A percentile compares a stretch with the other conserved stretches of the same genome.
phyloP scores from a whole-genome alignment of 495 filamentous ascomycete genomes.

The Lasiosphaeria miniovina region DNA sequence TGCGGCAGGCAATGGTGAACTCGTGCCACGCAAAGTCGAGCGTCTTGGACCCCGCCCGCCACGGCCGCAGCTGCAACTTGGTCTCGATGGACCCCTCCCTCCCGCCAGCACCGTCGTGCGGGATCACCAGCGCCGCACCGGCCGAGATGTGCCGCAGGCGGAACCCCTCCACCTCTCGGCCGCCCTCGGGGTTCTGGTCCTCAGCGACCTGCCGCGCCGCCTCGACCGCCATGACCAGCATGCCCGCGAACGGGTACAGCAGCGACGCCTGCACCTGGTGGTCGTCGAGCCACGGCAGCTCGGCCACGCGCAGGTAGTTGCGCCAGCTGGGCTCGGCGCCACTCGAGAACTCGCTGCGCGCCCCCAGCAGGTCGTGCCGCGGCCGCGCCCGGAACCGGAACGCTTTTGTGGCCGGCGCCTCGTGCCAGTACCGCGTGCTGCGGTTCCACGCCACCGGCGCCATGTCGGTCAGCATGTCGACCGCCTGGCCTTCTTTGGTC shows the following conservation, averaged over 20 bases:
- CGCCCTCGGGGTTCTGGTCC: too few relatives aligned
- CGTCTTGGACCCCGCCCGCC: neutral
- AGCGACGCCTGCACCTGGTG: slow-evolving; percentile 38
- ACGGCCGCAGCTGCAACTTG: slow-evolving; percentile 26
- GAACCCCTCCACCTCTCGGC: slow-evolving; percentile 6
- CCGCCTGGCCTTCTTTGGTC: slow-evolving; percentile 12
- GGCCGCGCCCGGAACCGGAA: slow-evolving; percentile 37
- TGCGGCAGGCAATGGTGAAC: neutral
- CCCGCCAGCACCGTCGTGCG: slow-evolving; percentile 1
- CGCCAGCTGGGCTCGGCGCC: slow-evolving; percentile 45
- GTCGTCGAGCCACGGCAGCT: slow-evolving; percentile 45
- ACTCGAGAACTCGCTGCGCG: slow-evolving; percentile 28
- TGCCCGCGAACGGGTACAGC: slow-evolving; percentile 46
- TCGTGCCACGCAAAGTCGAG: neutral
- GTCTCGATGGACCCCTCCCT: slow-evolving; percentile 33
- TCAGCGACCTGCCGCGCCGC: slow-evolving; percentile 37
- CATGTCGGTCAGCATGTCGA: slow-evolving; percentile 22
- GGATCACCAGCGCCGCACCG: slow-evolving; percentile 33
- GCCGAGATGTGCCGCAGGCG: slow-evolving; percentile 24
- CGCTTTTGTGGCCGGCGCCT: slow-evolving; percentile 34
- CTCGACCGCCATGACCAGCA: slow-evolving; percentile 47
- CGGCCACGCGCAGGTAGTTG: slow-evolving; percentile 36
- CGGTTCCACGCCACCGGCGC: slow-evolving; percentile 41
- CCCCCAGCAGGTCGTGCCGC: slow-evolving; percentile 49
- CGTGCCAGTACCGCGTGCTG: slow-evolving; percentile 38